A percentile compares a stretch with the other conserved stretches of the same genome.
These are phyloP conservation scores for Kodamaea kaohsiungensis DNA, from an alignment of 805 yeast genomes.

Conservation along the genomic window DNA sequence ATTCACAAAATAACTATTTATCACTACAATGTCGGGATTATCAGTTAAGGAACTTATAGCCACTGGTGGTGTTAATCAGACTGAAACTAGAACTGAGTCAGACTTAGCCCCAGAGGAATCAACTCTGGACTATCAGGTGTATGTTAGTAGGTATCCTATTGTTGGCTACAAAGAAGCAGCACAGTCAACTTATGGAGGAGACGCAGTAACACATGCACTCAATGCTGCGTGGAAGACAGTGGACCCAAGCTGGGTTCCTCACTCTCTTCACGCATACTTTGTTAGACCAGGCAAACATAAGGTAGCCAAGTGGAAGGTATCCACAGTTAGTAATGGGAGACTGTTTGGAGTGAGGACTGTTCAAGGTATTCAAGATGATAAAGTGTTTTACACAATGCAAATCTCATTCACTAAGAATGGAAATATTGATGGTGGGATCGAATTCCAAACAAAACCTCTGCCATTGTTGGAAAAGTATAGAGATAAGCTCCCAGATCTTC, in stretches of 20 bases:
- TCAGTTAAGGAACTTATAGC: background rate
- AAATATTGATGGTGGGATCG: background rate
- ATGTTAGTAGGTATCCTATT: slow-evolving; percentile 24
- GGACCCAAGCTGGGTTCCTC: slow-evolving; percentile 21
- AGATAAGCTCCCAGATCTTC: slow-evolving; percentile 13
- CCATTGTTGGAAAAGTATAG: slow-evolving; percentile 9
- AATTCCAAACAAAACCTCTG: slow-evolving; percentile 9
- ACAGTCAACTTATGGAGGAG: slow-evolving; percentile 31
- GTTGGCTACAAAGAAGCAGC: slow-evolving; percentile 19
- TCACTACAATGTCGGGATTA: background rate
- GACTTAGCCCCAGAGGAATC: background rate
- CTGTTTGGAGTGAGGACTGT: slow-evolving; percentile 25
- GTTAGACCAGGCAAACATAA: slow-evolving; percentile 24
- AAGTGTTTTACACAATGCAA: slow-evolving; percentile 22
- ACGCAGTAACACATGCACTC: slow-evolving; percentile 24
- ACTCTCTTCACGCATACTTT: slow-evolving; percentile 28
- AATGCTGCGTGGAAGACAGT: slow-evolving; percentile 30
- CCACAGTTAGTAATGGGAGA: slow-evolving; percentile 20
- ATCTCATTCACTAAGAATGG: slow-evolving; percentile 18
- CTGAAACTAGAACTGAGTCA: background rate
- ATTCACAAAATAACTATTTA: too few species aligned
- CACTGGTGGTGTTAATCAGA: background rate
- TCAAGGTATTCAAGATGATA: slow-evolving; percentile 21
- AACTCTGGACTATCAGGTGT: background rate
- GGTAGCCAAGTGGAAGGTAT: slow-evolving; percentile 26